A percentile compares a stretch with the other conserved stretches of the same genome.
Conservation (phyloP, 345 rosid species). For the Cardamine chenopodiifolia region DNA sequence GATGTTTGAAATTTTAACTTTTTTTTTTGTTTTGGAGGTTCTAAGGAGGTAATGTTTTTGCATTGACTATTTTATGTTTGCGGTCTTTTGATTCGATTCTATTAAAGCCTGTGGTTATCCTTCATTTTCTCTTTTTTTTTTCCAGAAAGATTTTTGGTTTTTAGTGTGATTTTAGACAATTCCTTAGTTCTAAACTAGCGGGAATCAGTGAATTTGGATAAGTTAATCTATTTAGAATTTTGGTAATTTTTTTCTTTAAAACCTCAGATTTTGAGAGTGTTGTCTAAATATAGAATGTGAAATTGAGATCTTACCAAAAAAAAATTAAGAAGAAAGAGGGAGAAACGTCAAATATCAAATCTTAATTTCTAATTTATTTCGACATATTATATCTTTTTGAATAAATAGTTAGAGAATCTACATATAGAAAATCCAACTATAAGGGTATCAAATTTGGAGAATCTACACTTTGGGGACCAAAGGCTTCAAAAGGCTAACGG, state of each 20-base stretch:
- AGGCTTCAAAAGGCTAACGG: background rate
- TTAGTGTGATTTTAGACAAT: background rate
- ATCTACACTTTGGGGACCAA: background rate
- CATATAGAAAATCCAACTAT: background rate
- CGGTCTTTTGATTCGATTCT: slow-evolving; percentile 7
- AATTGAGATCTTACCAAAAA: background rate
- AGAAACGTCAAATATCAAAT: background rate
- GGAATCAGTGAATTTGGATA: background rate
- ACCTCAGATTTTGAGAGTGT: background rate
- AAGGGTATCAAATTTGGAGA: background rate
- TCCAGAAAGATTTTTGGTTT: background rate
- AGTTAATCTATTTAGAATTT: slow-evolving; percentile 3
- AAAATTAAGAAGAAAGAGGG: background rate
- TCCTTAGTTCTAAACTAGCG: background rate
- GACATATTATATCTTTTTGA: background rate
- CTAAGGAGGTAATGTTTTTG: slow-evolving; percentile 15
- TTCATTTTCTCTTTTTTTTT: background rate
- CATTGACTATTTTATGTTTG: slow-evolving; percentile 36
- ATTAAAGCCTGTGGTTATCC: slow-evolving; percentile 10
- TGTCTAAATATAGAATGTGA: slow-evolving; percentile 2
- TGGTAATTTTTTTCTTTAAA: background rate
- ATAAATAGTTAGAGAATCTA: background rate
- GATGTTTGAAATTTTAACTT: background rate
- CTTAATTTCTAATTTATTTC: background rate
- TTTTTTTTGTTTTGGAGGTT: slow-evolving; percentile 13